A percentile compares a stretch with the other conserved stretches of the same genome.
These are phyloP conservation scores for Cryptosporidium xiaoi DNA, from an alignment of 169 alveolate species.

Conservation along the genomic window DNA sequence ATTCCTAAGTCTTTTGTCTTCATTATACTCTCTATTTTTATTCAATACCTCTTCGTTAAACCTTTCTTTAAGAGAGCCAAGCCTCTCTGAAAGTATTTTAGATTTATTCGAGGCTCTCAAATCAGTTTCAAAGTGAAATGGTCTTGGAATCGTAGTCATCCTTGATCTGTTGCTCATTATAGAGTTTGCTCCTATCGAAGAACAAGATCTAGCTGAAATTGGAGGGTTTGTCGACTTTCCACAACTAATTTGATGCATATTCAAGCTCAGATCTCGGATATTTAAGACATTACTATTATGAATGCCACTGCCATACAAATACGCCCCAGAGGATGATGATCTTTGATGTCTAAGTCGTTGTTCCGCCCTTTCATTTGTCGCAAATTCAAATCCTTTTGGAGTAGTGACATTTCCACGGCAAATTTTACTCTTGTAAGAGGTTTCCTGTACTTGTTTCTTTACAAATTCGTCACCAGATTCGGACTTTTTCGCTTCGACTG, in stretches of 20 bases:
- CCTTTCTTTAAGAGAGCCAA: slow-evolving; percentile 12
- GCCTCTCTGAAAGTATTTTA: slow-evolving; percentile 14
- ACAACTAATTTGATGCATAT: slow-evolving; percentile 17
- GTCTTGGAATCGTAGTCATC: slow-evolving; percentile 61
- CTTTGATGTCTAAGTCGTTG: slow-evolving; percentile 20
- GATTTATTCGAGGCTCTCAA: slow-evolving; percentile 59
- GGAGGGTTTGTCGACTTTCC: slow-evolving; percentile 19
- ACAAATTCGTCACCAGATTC: not conserved
- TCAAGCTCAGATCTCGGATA: slow-evolving; percentile 9
- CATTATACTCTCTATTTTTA: slow-evolving; percentile 47
- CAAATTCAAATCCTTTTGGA: slow-evolving; percentile 64
- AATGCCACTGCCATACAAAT: no score
- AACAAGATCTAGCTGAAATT: slow-evolving; percentile 49
- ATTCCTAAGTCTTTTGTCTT: slow-evolving; percentile 28
- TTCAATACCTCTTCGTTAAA: slow-evolving; percentile 44
- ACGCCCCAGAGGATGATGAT: slow-evolving; percentile 8
- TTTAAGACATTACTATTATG: not conserved
- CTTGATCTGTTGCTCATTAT: slow-evolving; percentile 26
- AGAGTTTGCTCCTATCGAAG: slow-evolving; percentile 71
- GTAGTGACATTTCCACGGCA: slow-evolving; percentile 25
- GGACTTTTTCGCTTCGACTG: not conserved
- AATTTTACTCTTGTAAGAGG: no score
- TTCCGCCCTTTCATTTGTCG: slow-evolving; percentile 65
- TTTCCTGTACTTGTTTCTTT: not conserved
- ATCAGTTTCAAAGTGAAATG: slow-evolving; percentile 60